Evolutionary conservation across 129 eudicot species (phyloP).

Genomic region (Glebionis coronaria): DNA sequence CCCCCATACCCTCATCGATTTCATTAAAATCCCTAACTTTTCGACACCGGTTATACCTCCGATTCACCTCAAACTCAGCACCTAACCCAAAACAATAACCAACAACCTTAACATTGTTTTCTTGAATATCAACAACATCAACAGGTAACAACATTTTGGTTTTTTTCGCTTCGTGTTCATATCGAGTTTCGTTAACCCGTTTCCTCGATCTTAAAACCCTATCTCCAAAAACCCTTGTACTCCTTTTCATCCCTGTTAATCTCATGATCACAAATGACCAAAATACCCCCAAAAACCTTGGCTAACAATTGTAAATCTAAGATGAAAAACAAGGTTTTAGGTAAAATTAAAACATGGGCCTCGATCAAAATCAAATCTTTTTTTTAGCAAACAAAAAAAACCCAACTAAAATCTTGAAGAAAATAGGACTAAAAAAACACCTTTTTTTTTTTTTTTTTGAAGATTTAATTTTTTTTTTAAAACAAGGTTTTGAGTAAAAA

Average conservation of each 20-base stretch:
- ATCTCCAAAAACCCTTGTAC: conserved; percentile 58
- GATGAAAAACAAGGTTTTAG: not conserved
- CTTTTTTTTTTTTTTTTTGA: too few species aligned
- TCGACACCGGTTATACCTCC: too few species aligned
- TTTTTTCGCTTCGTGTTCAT: not conserved
- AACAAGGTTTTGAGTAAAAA: too few species aligned
- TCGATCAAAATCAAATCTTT: not conserved
- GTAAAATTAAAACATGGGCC: conserved; percentile 10
- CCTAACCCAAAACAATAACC: not conserved
- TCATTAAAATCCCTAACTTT: too few species aligned
- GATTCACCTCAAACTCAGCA: too few species aligned
- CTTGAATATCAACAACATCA: conserved; percentile 14
- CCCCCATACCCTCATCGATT: not conserved
- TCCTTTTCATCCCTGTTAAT: conserved; percentile 40
- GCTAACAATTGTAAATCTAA: not conserved
- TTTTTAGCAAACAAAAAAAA: not conserved
- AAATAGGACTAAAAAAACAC: too few species aligned
- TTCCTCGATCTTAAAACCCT: conserved; percentile 62
- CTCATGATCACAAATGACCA: not conserved
- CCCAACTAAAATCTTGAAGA: too few species aligned
- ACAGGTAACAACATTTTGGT: not conserved
- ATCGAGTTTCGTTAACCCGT: conserved; percentile 41
- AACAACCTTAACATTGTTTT: conserved; percentile 28
- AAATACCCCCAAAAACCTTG: conserved; percentile 2
- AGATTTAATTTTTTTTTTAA: too few species aligned